Percentiles rank a stretch among this genome's conserved stretches.
Evolutionary conservation across 2,329 filamentous ascomycete species (phyloP).

Genomic region (Cladosporium sp.): DNA sequence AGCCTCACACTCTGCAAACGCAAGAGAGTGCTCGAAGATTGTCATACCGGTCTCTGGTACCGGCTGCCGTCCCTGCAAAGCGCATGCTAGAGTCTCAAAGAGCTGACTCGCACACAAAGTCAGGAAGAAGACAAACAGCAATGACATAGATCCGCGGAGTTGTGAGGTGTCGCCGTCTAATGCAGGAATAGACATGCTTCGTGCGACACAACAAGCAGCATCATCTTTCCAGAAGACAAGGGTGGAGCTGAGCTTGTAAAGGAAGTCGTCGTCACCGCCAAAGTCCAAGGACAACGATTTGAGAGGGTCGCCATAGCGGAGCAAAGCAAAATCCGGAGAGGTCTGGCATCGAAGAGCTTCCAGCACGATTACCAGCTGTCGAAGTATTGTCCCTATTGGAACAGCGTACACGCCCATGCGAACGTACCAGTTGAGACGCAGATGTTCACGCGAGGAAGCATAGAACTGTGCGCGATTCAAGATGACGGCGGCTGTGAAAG

Average conservation of each 20-base stretch:
- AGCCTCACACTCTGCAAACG: constrained; percentile 91
- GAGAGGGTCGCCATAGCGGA: constrained; percentile 44
- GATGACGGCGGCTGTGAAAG: constrained; percentile 78
- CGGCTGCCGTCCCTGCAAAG: constrained; percentile 75
- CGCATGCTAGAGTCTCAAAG: constrained; percentile 80
- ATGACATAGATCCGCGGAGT: constrained; percentile 70
- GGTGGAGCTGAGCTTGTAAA: constrained; percentile 68
- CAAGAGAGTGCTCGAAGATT: constrained; percentile 90
- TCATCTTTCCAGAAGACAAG: constrained; percentile 73
- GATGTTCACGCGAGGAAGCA: constrained; percentile 75
- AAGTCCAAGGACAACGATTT: constrained; percentile 44
- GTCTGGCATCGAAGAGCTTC: constrained; percentile 92
- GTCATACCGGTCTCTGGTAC: constrained; percentile 92
- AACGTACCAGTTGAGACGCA: constrained; percentile 70
- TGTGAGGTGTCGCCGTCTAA: constrained; percentile 47
- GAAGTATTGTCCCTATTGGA: constrained; percentile 65
- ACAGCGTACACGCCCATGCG: constrained; percentile 66
- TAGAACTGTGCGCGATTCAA: constrained; percentile 92
- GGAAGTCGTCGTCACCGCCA: constrained; percentile 58
- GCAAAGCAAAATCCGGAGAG: constrained; percentile 41
- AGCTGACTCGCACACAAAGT: constrained; percentile 73
- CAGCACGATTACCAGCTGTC: constrained; percentile 67
- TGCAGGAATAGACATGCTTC: constrained; percentile 62
- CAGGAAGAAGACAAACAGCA: constrained; percentile 71
- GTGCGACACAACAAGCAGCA: constrained; percentile 67